Evolutionary conservation across 208 protist species (phyloP), one percentile per base, ranked within the genome.

Genomic region (Strigomonas galati): DNA sequence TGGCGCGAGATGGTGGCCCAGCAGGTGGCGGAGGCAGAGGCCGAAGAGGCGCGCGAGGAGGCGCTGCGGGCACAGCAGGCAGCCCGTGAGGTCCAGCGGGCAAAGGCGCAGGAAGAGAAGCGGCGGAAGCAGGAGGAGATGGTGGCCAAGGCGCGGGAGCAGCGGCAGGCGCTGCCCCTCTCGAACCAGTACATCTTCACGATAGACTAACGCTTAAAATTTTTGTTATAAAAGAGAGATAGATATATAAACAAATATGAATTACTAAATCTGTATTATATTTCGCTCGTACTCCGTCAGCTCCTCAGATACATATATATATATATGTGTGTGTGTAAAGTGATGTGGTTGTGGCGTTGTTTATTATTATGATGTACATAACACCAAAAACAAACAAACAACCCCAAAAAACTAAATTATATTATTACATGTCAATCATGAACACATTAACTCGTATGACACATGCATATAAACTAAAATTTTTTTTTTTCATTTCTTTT

Each of bases 171-270:
- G n/a, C 23, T 93, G 32, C 90, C 90, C 2, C 62, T 95, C 35
- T 58, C 57, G 0, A 95, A 91, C 69, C 81, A 77, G 65, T 78
- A 90, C 71, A 89, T 95, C 62, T 93, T 93, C 56, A 48, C 85
- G 27, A 92, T 95, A 60, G 87, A 95, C 46, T 95, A 81, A 66
- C 14, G 6, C 35, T 12, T 30, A 27, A 46, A 52, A 12, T 23
- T 37, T 60, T 6, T 35, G n/a, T 60, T 17, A n/a, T 48, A 48
- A 48, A 48, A 48, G 17, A 48, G 43, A 10, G 17, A 48, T n/a
- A 48, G 14, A 10, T 48, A 10, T n/a, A 48, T 17, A 48, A 48
- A 48, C 43, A 48, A 48, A 48, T n/a, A 48, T n/a, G 17, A 48
- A 17, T 48, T 48, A 17, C 17, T 48, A n/a, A n/a, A 48, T 48